Evolutionary conservation across 2,329 filamentous ascomycete species (phyloP).

Genomic region (Aurifilum marmelostoma): DNA sequence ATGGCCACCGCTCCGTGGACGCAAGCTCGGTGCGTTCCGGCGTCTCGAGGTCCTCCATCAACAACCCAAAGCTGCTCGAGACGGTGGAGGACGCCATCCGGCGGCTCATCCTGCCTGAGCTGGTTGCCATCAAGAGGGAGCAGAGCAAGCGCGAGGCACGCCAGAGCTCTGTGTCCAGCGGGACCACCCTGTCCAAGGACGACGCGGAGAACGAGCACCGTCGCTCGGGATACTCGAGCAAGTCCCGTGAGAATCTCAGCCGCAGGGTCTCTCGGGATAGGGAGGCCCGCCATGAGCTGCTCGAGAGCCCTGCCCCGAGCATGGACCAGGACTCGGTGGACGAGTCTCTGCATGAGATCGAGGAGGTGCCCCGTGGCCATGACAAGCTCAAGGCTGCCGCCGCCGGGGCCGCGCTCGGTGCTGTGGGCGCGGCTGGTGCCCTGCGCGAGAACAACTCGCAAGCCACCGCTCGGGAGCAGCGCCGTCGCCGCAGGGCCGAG

Average conservation of each 20-base stretch:
- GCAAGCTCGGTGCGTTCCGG: constrained; percentile 56
- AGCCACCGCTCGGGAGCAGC: constrained; percentile 54
- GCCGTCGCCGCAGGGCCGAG: constrained; percentile 57
- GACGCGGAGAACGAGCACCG: constrained; percentile 63
- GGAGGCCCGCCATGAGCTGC: constrained; percentile 59
- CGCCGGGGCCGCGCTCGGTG: constrained; percentile 47
- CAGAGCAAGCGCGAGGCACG: constrained; percentile 76
- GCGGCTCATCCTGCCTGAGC: constrained; percentile 84
- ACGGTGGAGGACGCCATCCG: constrained; percentile 94
- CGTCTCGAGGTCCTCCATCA: constrained; percentile 72
- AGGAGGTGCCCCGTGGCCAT: constrained; percentile 50
- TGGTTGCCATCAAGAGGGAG: constrained; percentile 89
- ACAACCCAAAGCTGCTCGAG: constrained; percentile 87
- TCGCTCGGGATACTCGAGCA: constrained; percentile 55
- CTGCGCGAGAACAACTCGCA: constrained; percentile 45
- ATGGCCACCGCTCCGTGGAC: constrained; percentile 60
- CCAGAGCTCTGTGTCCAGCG: constrained; percentile 66
- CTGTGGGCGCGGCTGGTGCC: constrained; percentile 42
- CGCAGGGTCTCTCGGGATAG: constrained; percentile 52
- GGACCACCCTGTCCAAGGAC: constrained; percentile 57
- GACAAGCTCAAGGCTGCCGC: constrained; percentile 51
- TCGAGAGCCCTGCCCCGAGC: constrained; percentile 52
- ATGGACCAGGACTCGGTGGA: constrained; percentile 52
- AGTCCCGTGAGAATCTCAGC: constrained; percentile 52
- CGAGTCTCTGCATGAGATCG: constrained; percentile 43